Conservation (phyloP, 768 basidiomycete genomes). For the Hericium coralloides region DNA sequence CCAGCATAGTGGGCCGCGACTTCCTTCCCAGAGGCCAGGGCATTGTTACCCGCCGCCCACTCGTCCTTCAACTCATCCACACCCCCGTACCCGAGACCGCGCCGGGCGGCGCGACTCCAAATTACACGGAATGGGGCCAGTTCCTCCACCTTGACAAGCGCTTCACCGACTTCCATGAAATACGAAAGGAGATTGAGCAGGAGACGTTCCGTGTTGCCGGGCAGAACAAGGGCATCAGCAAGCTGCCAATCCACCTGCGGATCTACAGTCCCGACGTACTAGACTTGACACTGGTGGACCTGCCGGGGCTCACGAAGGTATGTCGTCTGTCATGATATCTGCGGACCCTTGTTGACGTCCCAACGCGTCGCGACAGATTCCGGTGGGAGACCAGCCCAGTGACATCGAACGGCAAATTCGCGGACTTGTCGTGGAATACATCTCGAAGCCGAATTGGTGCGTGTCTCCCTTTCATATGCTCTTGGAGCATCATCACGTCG, state of each 20-base stretch:
- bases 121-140: slow-evolving; percentile 85
- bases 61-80: slow-evolving; percentile 93
- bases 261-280: slow-evolving; percentile 95
- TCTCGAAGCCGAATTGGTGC: slow-evolving; percentile 93
- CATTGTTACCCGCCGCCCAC: slow-evolving; percentile 92
- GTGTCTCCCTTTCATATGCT: slow-evolving; percentile 10
- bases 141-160: slow-evolving; percentile 95
- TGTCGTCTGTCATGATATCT: slow-evolving; percentile 14
- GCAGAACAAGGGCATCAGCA: slow-evolving; percentile 97
- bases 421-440: slow-evolving; percentile 89
- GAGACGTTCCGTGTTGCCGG: slow-evolving; percentile 97
- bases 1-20: slow-evolving; percentile 84
- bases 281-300: slow-evolving; percentile 91
- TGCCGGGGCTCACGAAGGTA: slow-evolving; percentile 95
- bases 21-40: slow-evolving; percentile 85
- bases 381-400: slow-evolving; percentile 94
- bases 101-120: slow-evolving; percentile 34
- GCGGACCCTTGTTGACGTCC: neutral
- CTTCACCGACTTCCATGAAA: slow-evolving; percentile 93
- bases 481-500: neutral
- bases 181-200: slow-evolving; percentile 93
- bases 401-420: slow-evolving; percentile 98
- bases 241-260: slow-evolving; percentile 88
- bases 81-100: slow-evolving; percentile 53
- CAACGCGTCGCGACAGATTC: slow-evolving; percentile 48